Base-by-base conservation (phyloP, 2,329 filamentous ascomycete genomes). In the Zymoseptoria ardabiliae region DNA sequence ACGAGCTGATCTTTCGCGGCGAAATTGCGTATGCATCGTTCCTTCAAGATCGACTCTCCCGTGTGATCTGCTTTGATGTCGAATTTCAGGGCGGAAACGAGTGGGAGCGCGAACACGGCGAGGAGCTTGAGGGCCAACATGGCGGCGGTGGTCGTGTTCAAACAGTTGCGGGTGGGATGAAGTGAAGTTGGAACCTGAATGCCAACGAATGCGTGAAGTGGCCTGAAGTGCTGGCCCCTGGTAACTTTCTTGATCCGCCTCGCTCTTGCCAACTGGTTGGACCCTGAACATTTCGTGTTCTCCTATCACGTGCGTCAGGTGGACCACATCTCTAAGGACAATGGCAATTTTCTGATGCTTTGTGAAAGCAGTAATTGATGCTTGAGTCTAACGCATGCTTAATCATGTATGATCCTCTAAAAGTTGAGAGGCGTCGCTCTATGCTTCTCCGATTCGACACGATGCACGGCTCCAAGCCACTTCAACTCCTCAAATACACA, bases 21-120 rank as follows among this genome's bases (percentile, higher is more conserved):
- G 75, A 97, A 99, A 80, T 99, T 99, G 74, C 93, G 86, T 75
- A 99, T 89, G 79, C 94, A 99, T 79, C 93, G 85, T 78, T 93
- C 89, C 72, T 87, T 84, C 71, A 82, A 85, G 52, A 75, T 75
- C 63, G 80, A 79, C 69, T 87, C 85, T 74, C 83, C 81, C 62
- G 83, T 80, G 56, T 78, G 76, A 65, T 86, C 82, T 51, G 91
- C 90, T 69, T 84, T 77, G 62, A 99, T 85, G 71, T 99, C 94
- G 82, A 99, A 97, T 80, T 96, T 97, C 70, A 99, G 85, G 61
- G 91, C 91, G 49, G 78, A 77, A 49, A 78, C 66, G 62, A 79
- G 70, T 21, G 77, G 78, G 19, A 77, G 66, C 7, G 69, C 57
- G 59, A 72, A 67, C 6, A 76, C 66, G n/a, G 79, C 65, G 28